Evolutionary conservation across 352 stramenopile species (phyloP).

Genomic region (Globisporangium uncinulatum): DNA sequence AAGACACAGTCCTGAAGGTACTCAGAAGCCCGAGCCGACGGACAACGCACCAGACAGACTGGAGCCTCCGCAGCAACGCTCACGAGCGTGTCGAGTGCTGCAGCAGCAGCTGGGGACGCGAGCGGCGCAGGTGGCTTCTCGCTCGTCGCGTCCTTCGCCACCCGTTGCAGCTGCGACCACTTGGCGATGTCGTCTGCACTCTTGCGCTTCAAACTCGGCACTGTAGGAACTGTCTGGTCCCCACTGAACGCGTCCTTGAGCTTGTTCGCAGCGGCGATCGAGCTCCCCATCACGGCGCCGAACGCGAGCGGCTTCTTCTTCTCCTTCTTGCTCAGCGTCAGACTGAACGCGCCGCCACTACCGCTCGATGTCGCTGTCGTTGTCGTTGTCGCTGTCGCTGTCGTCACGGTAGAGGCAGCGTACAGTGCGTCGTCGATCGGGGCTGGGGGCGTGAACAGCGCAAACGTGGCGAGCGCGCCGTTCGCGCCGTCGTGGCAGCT

Average conservation of each 20-base stretch:
- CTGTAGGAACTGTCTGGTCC: conserved; percentile 1
- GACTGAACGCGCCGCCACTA: conserved; percentile 16
- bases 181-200: conserved; percentile 77
- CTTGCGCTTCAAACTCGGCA: conserved; percentile 55
- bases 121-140: not conserved
- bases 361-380: not conserved
- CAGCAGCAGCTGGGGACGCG: not conserved
- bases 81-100: conserved; percentile 31
- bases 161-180: conserved; percentile 61
- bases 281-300: conserved; percentile 32
- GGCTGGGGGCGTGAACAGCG: conserved; percentile 34
- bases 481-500: conserved; percentile 21
- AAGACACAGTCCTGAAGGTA: not conserved
- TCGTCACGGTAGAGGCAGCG: conserved; percentile 4
- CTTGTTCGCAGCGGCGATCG: conserved; percentile 6
- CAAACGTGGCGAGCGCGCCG: conserved; percentile 31
- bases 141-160: conserved; percentile 18
- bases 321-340: conserved; percentile 41
- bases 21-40: not conserved
- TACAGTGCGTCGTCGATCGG: conserved; percentile 43
- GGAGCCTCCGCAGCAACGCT: conserved; percentile 47
- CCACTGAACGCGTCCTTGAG: conserved; percentile 1
- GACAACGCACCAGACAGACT: conserved; percentile 68
- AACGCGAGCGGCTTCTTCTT: conserved; percentile 77
- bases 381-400: not conserved